phyloP scores from a whole-genome alignment of 371 early-diverging fungal species.

The Mortierella sp. region DNA sequence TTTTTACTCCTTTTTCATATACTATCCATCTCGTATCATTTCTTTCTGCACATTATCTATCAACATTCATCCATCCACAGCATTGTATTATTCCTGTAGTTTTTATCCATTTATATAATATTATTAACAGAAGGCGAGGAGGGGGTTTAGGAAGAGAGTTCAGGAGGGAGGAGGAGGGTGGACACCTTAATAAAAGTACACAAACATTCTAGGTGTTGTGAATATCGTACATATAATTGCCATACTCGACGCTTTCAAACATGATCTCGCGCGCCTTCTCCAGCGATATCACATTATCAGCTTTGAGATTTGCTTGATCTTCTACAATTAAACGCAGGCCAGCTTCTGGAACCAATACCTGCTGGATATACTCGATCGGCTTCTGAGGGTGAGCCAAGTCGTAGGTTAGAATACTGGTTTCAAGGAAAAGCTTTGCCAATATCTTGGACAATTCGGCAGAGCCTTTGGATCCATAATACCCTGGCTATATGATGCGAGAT shows the following conservation, averaged over 20 bases:
- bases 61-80: background rate
- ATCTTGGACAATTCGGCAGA: conserved; percentile 59
- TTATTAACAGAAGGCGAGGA: background rate
- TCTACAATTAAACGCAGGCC: conserved; percentile 66
- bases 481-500: conserved; percentile 60
- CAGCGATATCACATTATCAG: conserved; percentile 5
- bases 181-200: conserved; percentile 2
- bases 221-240: conserved; percentile 60
- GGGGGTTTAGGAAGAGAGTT: background rate
- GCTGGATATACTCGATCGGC: conserved; percentile 71
- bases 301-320: conserved; percentile 47
- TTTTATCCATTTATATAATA: background rate
- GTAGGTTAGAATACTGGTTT: conserved; percentile 54
- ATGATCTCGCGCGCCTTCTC: conserved; percentile 62
- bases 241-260: conserved; percentile 66
- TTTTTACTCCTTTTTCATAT: background rate
- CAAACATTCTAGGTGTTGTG: background rate
- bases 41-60: background rate
- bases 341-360: conserved; percentile 72
- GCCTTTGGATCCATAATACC: conserved; percentile 75
- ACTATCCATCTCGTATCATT: background rate
- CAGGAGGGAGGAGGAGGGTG: background rate
- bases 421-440: conserved; percentile 57
- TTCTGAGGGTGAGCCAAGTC: conserved; percentile 60
- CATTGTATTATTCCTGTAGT: conserved; percentile 6